Evolutionary conservation across 2,329 filamentous ascomycete species (phyloP).

Genomic region (Berkeleyomyces rouxiae): DNA sequence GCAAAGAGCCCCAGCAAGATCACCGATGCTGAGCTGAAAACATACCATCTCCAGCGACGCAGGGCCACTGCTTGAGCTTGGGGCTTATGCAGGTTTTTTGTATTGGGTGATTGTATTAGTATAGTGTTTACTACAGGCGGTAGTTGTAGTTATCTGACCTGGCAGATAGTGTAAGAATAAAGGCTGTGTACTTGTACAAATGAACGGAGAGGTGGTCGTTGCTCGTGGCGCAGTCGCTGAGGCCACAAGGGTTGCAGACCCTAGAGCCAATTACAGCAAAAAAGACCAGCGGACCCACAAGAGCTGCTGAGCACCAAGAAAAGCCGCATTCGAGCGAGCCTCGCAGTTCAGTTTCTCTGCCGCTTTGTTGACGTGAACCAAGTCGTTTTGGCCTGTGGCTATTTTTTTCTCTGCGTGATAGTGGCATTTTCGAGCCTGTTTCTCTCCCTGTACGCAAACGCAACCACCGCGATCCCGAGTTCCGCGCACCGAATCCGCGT

Average conservation of each 20-base stretch:
- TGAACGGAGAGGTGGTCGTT: background rate
- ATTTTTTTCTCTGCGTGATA: background rate
- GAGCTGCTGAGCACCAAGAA: constrained; percentile 1
- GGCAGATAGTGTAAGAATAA: background rate
- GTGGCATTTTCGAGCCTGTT: background rate
- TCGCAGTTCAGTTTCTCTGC: background rate
- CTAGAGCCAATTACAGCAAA: background rate
- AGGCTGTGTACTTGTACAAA: background rate
- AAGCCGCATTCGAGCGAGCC: constrained; percentile 5
- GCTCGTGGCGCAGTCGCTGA: background rate
- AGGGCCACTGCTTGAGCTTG: background rate
- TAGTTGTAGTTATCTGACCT: background rate
- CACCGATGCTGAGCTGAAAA: constrained; percentile 36
- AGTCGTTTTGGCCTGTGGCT: background rate
- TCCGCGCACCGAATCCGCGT: background rate
- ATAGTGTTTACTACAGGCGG: background rate
- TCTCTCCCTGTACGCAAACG: background rate
- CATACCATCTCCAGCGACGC: constrained; percentile 28
- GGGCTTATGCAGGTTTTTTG: background rate
- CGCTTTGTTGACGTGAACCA: background rate
- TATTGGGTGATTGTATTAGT: background rate
- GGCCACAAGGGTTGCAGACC: background rate
- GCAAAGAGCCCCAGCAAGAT: constrained; percentile 61
- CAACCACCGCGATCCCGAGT: background rate
- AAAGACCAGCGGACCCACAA: background rate